Conservation (phyloP, 2,329 filamentous ascomycete species). For the Colletotrichum lini region DNA sequence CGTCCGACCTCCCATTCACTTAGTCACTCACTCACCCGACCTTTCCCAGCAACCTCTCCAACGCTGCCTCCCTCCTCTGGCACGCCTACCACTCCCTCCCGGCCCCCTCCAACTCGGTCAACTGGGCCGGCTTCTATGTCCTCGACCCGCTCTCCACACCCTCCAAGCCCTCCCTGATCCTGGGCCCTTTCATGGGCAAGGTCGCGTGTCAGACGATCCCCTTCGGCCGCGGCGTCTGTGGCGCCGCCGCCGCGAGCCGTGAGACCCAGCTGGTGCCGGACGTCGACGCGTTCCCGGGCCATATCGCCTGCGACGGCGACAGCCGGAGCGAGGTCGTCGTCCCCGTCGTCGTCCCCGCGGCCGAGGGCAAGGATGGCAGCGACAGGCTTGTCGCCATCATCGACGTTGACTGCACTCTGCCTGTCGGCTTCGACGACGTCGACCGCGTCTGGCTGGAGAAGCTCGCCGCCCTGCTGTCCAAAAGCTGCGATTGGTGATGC, state of each 20-base stretch:
- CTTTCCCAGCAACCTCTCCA: constrained; percentile 77
- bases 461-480: constrained; percentile 72
- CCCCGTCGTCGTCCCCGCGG: constrained; percentile 67
- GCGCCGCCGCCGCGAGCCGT: constrained; percentile 72
- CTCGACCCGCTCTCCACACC: constrained; percentile 64
- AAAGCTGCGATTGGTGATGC: constrained; percentile 75
- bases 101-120: constrained; percentile 75
- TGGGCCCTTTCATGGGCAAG: constrained; percentile 86
- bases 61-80: constrained; percentile 82
- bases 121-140: constrained; percentile 88
- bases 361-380: too few relatives aligned
- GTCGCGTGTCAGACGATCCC: constrained; percentile 84
- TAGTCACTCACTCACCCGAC: neutral
- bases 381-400: constrained; percentile 78
- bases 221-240: constrained; percentile 83
- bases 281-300: constrained; percentile 82
- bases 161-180: constrained; percentile 70
- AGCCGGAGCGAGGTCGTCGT: constrained; percentile 88
- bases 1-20: neutral
- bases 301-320: constrained; percentile 85
- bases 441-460: constrained; percentile 77
- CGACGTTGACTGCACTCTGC: constrained; percentile 81
- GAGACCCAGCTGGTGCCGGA: constrained; percentile 78
- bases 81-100: constrained; percentile 83
- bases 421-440: constrained; percentile 77